Base-by-base conservation (phyloP, 257 asterid species). In the Perilla frutescens region DNA sequence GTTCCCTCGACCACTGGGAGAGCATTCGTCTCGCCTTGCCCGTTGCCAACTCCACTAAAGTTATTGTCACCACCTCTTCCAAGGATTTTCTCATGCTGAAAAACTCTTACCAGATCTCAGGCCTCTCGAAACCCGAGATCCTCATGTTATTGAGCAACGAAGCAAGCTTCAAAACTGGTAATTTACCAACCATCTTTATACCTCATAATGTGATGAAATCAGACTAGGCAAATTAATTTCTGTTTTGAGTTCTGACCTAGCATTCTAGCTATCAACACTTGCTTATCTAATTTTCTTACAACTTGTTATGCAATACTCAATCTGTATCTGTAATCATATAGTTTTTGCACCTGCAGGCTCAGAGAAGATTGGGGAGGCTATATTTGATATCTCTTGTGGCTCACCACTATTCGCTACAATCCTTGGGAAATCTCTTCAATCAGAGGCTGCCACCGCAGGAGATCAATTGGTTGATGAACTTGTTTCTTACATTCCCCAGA, bases 11-110 rank as follows among this genome's bases (percentile, higher is more conserved):
- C 6, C 54, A 34, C 10, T 75, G 79, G 79, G 32, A 65, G 54
- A 56, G 20, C 8, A 43, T 75, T 26, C 60, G 40, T 0, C 7
- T 26, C 26, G 60, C 67, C 36, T 36, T 75, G n/a, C 78, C 67
- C 3, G 4, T 20, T 37, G 39, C 34, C 10, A 1, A 44, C 12
- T 12, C 44, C 2, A 14, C 3, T 9, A 66, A 43, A 57, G 36
- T 75, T 7, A 37, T 75, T 5, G 36, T 75, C 47, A 66, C 79
- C 47, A 66, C 79, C n/a, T 39, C 56, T 9, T 43, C 39, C 13
- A 49, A 0, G 26, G 26, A 49, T 2, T 49, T 49, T 6, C 55
- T 49, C 6, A 5, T 0, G 6, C 26, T 4, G 8, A 7, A 3
- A 13, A 29, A 2, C 60, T 20, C 12, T 59, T 13, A 32, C 45